Evolutionary conservation across 768 basidiomycete species (phyloP).

Genomic region (Lactarius indigo): DNA sequence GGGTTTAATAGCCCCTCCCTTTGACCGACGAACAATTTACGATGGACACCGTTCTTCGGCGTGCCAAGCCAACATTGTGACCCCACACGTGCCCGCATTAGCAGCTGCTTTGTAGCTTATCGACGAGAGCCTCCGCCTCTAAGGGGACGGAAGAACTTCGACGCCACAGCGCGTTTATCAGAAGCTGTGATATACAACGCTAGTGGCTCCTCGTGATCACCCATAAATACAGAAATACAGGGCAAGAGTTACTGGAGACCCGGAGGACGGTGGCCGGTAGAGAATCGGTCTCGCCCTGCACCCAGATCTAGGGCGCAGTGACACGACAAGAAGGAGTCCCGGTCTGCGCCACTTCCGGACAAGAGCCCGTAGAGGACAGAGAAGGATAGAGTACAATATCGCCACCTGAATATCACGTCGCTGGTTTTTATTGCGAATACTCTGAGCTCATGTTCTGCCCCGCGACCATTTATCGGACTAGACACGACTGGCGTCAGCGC

Average conservation of each 20-base stretch:
- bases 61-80: constrained; percentile 1
- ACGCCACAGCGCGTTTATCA: constrained; percentile 10
- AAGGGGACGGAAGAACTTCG: neutral
- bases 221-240: neutral
- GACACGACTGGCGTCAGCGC: constrained; percentile 5
- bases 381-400: neutral
- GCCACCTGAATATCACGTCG: constrained; percentile 3
- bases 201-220: neutral
- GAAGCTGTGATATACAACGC: neutral
- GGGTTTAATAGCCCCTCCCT: constrained; percentile 11
- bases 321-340: neutral
- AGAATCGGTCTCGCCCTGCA: neutral
- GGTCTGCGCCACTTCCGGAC: neutral
- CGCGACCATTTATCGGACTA: neutral
- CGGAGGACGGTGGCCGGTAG: neutral
- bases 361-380: neutral
- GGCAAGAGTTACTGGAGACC: neutral
- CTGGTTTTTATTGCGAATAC: neutral
- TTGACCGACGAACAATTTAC: constrained; percentile 26
- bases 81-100: neutral
- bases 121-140: neutral
- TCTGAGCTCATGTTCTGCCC: neutral
- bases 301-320: neutral
- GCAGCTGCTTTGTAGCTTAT: neutral
- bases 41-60: constrained; percentile 20